Base-by-base conservation (phyloP, 2,329 filamentous ascomycete genomes). In the Fusarium heterosporum region DNA sequence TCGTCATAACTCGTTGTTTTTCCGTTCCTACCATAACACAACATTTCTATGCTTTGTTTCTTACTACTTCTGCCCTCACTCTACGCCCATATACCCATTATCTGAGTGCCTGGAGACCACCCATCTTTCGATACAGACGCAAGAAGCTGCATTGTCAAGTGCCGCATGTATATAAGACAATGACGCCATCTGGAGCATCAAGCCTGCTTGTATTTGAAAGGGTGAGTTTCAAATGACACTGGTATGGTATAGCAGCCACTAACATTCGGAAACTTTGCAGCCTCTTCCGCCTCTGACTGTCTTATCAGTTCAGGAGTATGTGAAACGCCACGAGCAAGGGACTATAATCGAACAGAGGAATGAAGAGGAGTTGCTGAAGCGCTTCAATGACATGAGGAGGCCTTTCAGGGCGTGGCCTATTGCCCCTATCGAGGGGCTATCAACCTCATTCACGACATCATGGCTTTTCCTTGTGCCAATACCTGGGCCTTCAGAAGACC, bases 281-380 rank as follows among this genome's bases (percentile, higher is more conserved):
- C 55, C 34, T 17, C 53, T 51, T 56, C 66, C 17, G n/a, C 68
- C 26, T 19, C 63, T 65, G 40, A 55, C 57, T 30, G 55, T 65
- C 0, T 74, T 78, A 19, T 62, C 66, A 2, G 36, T 69, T 26
- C 69, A 73, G 5, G 69, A 70, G 3, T 79, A 74, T 25, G 61
- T 72, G 6, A 57, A 50, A 22, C 60, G 73, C 3, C 74, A 76
- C 40, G 74, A 78, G 32, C 68, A 73, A 32, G 77, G 76, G 0
- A 78, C 77, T 0, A 17, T 74, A 0, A 78, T 78, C 16, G 77
- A 78, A 38, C 74, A 76, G 68, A 54, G 68, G 1, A 78, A 78
- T n/a, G 77, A 78, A 30, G 58, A 69, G 9, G 50, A 67, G 2
- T 14, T 67, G 1, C 34, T 78, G 2, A 69, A 71, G 16, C 48